Conservation (phyloP, 208 protist genomes). For the Naegleria lovaniensis region DNA sequence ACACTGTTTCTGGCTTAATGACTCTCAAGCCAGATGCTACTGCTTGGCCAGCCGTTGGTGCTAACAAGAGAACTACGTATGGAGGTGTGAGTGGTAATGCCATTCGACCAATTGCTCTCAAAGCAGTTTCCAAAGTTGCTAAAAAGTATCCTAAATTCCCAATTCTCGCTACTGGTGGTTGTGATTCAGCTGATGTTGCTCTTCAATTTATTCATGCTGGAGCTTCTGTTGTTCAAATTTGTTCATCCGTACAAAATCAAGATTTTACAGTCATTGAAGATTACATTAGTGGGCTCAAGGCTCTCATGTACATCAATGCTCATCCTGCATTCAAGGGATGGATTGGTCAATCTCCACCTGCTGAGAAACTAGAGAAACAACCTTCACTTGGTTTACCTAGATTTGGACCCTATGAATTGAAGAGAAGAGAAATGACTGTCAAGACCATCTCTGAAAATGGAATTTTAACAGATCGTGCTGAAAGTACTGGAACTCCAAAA, state of each 20-base stretch:
- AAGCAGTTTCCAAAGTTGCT: constrained; percentile 52
- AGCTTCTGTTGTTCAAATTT: constrained; percentile 67
- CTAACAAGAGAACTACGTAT: constrained; percentile 63
- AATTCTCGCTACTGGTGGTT: constrained; percentile 67
- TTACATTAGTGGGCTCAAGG: constrained; percentile 64
- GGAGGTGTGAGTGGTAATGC: constrained; percentile 76
- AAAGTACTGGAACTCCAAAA: background rate
- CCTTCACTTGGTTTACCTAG: background rate
- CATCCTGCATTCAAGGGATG: constrained; percentile 49
- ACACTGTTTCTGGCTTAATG: constrained; percentile 73
- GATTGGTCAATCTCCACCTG: constrained; percentile 55
- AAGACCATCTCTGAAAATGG: background rate
- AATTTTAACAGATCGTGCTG: background rate
- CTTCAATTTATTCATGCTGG: constrained; percentile 73
- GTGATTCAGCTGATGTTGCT: constrained; percentile 49
- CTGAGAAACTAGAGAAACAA: background rate
- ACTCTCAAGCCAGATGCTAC: constrained; percentile 46
- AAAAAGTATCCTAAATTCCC: constrained; percentile 53
- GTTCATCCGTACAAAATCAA: constrained; percentile 67
- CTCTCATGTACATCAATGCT: constrained; percentile 56
- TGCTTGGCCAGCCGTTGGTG: constrained; percentile 66
- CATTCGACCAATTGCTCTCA: constrained; percentile 64
- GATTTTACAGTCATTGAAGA: constrained; percentile 71
- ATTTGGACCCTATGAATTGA: background rate
- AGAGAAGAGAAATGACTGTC: background rate